Evolutionary conservation across 441 rosid species (phyloP), one percentile per base, ranked within the genome.

Genomic region (Croton laevigatus): DNA sequence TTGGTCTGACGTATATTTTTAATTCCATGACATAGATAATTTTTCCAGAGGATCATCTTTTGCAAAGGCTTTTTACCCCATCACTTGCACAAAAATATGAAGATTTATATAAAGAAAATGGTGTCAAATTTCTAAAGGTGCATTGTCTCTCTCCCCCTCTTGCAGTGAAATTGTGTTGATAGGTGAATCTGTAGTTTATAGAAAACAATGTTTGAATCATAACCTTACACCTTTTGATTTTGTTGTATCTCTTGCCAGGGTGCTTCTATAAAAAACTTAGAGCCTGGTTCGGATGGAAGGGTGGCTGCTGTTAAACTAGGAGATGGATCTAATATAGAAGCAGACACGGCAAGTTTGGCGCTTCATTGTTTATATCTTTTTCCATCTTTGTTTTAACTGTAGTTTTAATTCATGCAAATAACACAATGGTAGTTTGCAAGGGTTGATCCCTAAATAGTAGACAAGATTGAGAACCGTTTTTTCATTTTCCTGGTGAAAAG

Each of bases 41-140:
- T 60, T 94, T 91, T 86, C 95, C 94, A 1, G 97, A 90, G 80
- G 73, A 84, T 75, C 96, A 89, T 79, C 88, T 94, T 61, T 76
- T 91, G 85, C 94, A 81, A 85, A 88, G 98, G 82, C 59, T 91
- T 75, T 94, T 94, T 75, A 88, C 97, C 78, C 95, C 98, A 73
- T 87, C 94, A 62, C 97, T 91, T 73, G 93, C 97, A 71, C 84
- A 78, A 66, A 88, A 76, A 81, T 94, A 90, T 12, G 98, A 94
- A 83, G 84, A 88, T 27, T 79, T 94, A 5, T 94, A 94, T 84
- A 83, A 90, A 78, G 86, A 87, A 77, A 84, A 88, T 46, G 97
- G 95, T 73, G 91, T 91, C 53, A 88, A 91, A 75, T 77, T 94
- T 48, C 53, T 83, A 32, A 94, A 91, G 90, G 97, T 87, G 71